Evolutionary conservation across 305 asterid species (phyloP).

Genomic region (Fraxinus paxiana): DNA sequence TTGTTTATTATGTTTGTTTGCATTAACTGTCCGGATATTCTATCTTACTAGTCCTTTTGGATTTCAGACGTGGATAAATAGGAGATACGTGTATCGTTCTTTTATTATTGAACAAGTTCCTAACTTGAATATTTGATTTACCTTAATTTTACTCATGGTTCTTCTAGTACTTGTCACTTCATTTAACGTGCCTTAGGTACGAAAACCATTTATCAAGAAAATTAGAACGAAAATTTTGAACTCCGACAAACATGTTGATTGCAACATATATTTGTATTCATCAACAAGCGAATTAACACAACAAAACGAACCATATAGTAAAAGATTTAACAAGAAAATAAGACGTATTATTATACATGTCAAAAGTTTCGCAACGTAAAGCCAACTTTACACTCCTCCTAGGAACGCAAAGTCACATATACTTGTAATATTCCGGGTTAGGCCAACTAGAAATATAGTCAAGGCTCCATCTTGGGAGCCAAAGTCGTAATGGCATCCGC

Average conservation of each 20-base stretch:
- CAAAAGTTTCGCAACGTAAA: neutral
- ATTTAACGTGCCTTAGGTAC: neutral
- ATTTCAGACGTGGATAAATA: neutral
- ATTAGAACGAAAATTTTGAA: neutral
- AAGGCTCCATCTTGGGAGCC: constrained; percentile 62
- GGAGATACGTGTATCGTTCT: neutral
- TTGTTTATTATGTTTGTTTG: neutral
- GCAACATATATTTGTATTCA: neutral
- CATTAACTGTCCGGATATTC: neutral
- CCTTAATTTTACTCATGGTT: neutral
- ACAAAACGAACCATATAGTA: neutral
- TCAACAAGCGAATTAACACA: neutral
- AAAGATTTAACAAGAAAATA: neutral
- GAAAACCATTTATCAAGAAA: neutral
- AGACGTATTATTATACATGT: neutral
- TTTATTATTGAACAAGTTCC: neutral
- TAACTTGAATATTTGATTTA: neutral
- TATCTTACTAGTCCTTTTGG: neutral
- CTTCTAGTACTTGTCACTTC: neutral
- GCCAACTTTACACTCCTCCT: neutral
- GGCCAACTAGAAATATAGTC: constrained; percentile 2
- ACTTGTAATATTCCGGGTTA: neutral
- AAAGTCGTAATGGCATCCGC: constrained; percentile 53
- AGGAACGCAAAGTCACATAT: neutral
- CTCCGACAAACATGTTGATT: neutral